phyloP scores from a whole-genome alignment of 148 eudicot species.

The Fagopyrum esculentum region DNA sequence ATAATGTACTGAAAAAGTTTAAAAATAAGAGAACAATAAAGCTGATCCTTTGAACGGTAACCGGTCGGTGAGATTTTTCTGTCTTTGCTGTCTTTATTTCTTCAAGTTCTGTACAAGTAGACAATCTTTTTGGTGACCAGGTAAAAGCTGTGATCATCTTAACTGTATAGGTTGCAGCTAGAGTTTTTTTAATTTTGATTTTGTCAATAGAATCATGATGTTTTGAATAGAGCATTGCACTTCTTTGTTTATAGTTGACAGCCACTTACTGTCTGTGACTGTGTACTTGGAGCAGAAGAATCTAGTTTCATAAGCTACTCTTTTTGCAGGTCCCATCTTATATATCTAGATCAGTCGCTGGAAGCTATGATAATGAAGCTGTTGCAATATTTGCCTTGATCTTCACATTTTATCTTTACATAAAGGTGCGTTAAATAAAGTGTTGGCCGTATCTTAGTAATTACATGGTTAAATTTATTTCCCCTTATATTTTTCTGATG shows the following conservation, averaged over 20 bases:
- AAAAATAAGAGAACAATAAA: slow-evolving; percentile 4
- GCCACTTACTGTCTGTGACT: neutral
- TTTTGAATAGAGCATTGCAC: neutral
- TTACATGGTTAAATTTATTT: neutral
- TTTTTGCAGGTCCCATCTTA: slow-evolving; percentile 87
- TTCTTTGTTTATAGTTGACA: neutral
- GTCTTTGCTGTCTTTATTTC: neutral
- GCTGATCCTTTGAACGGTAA: too few species aligned
- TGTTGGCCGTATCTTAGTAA: neutral
- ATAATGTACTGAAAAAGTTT: neutral
- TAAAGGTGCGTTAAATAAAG: slow-evolving; percentile 44
- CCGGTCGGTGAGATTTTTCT: neutral
- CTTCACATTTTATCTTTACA: slow-evolving; percentile 87
- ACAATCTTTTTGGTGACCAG: neutral
- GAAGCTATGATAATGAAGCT: slow-evolving; percentile 99
- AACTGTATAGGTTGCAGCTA: neutral
- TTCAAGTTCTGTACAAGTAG: neutral
- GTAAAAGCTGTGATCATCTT: neutral
- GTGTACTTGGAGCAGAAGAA: neutral
- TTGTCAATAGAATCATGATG: neutral
- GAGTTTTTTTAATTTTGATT: neutral
- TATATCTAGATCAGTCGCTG: slow-evolving; percentile 97
- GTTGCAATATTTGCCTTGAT: slow-evolving; percentile 97
- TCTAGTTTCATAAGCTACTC: neutral
- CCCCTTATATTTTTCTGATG: neutral